These are phyloP conservation scores for Gossypium raimondii DNA, from an alignment of 345 rosid genomes.

Conservation along the genomic window DNA sequence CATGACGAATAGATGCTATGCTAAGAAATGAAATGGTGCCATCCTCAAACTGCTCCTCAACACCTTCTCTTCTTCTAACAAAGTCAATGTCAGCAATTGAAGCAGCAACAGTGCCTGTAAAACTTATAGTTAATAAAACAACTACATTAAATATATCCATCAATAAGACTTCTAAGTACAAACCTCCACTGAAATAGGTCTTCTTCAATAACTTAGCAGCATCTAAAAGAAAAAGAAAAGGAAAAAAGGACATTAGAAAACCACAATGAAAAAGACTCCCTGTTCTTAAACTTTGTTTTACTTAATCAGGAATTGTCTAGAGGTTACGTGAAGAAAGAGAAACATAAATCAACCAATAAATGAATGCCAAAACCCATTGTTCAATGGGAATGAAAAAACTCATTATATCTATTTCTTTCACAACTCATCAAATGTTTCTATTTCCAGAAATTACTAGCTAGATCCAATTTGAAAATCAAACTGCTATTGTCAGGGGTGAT, in stretches of 20 bases:
- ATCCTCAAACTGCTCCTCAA: constrained; percentile 89
- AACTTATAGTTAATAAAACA: constrained; percentile 6
- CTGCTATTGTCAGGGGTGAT: background rate
- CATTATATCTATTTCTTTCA: background rate
- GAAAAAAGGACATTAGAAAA: background rate
- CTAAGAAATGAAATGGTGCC: constrained; percentile 84
- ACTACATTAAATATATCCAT: background rate
- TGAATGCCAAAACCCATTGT: background rate
- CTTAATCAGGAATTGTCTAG: background rate
- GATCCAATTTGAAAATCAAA: background rate
- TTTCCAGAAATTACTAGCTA: background rate
- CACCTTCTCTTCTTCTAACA: constrained; percentile 77
- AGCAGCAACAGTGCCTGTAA: constrained; percentile 88
- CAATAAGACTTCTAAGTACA: constrained; percentile 24
- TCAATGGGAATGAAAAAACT: background rate
- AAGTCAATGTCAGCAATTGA: constrained; percentile 92
- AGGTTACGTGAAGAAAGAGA: background rate
- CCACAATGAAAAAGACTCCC: background rate
- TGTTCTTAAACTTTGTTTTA: background rate
- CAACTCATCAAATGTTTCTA: background rate
- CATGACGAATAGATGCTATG: constrained; percentile 76
- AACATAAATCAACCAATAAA: background rate
- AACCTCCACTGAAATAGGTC: constrained; percentile 96
- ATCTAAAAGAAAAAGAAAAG: constrained; percentile 32
- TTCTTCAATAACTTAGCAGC: constrained; percentile 80